phyloP scores from a whole-genome alignment of 768 basidiomycete species.

The Lactifluus echinatus region DNA sequence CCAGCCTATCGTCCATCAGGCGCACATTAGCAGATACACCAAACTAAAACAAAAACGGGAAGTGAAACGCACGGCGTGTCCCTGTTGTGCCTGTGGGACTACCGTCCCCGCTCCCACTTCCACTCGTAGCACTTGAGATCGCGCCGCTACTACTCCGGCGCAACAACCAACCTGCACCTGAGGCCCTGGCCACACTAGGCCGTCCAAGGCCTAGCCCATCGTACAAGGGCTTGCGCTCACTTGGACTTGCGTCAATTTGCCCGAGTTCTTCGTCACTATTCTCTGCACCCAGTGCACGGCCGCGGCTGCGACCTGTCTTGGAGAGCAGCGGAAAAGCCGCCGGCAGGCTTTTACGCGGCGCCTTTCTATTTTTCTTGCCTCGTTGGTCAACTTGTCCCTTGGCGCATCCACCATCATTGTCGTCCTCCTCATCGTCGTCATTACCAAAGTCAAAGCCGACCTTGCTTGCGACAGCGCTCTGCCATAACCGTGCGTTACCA shows the following conservation, averaged over 20 bases:
- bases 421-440: conserved; percentile 30
- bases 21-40: neutral
- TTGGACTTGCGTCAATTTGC: conserved; percentile 49
- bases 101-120: conserved; percentile 52
- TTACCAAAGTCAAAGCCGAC: conserved; percentile 40
- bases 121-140: conserved; percentile 46
- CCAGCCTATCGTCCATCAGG: conserved; percentile 29
- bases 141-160: conserved; percentile 75
- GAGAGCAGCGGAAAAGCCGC: conserved; percentile 51
- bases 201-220: conserved; percentile 59
- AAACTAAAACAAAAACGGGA: conserved; percentile 4
- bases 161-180: conserved; percentile 52
- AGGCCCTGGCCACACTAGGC: conserved; percentile 30
- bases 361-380: conserved; percentile 35
- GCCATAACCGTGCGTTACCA: conserved; percentile 55
- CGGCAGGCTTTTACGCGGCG: conserved; percentile 65
- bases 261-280: conserved; percentile 53
- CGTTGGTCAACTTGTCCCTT: conserved; percentile 37
- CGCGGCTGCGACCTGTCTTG: conserved; percentile 12
- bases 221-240: conserved; percentile 45
- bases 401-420: conserved; percentile 23
- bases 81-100: conserved; percentile 50
- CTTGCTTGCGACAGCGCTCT: conserved; percentile 67
- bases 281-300: conserved; percentile 24
- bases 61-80: conserved; percentile 41